Evolutionary conservation across 768 basidiomycete genomes (phyloP).

Genomic region (Hericium rajendrae): DNA sequence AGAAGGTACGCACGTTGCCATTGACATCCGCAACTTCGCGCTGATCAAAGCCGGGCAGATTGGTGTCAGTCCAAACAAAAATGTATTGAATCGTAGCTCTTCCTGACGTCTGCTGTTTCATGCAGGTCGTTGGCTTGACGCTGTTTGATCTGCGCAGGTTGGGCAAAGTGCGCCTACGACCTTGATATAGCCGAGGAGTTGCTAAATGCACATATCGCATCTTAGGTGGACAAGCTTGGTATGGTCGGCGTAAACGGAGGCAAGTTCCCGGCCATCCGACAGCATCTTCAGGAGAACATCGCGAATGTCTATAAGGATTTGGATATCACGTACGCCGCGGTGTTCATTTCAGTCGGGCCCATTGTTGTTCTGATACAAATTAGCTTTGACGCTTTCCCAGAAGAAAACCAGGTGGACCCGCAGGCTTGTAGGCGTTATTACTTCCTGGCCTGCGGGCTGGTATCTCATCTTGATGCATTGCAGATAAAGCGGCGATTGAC

Average conservation of each 20-base stretch:
- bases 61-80: constrained; percentile 7
- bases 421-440: constrained; percentile 61
- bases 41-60: constrained; percentile 20
- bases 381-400: constrained; percentile 76
- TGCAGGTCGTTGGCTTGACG: constrained; percentile 79
- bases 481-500: constrained; percentile 78
- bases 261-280: constrained; percentile 80
- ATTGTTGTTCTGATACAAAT: background rate
- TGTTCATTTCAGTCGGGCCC: background rate
- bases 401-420: constrained; percentile 55
- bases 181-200: background rate
- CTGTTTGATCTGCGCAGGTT: constrained; percentile 81
- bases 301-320: constrained; percentile 78
- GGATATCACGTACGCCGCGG: constrained; percentile 57
- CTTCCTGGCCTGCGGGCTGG: background rate
- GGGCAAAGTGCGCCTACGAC: constrained; percentile 47
- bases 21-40: background rate
- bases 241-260: constrained; percentile 89
- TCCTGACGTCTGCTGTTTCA: constrained; percentile 7
- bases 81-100: background rate
- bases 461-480: background rate
- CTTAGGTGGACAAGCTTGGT: constrained; percentile 56
- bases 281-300: constrained; percentile 78
- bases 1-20: constrained; percentile 48
- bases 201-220: background rate